Percentiles rank a stretch among this genome's conserved stretches.
phyloP scores from a whole-genome alignment of 176 grass and related monocot genomes.

The Canna indica region DNA sequence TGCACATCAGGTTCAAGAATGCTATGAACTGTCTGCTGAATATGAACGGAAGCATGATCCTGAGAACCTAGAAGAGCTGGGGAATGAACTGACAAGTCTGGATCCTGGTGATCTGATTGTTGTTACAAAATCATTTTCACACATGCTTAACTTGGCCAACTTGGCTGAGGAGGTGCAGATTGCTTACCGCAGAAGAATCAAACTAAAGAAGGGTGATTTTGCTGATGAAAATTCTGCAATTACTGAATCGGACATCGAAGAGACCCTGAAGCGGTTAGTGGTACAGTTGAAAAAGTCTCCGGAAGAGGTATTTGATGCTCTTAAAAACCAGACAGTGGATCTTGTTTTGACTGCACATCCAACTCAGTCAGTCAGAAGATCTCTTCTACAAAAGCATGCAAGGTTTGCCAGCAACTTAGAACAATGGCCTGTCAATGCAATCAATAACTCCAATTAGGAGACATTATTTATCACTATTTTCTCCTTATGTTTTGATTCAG shows the following conservation, averaged over 20 bases:
- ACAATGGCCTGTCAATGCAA: neutral
- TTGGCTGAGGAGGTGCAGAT: slow-evolving; percentile 97
- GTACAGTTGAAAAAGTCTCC: slow-evolving; percentile 61
- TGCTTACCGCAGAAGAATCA: slow-evolving; percentile 65
- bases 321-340: slow-evolving; percentile 81
- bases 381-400: slow-evolving; percentile 88
- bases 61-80: slow-evolving; percentile 57
- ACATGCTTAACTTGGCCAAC: slow-evolving; percentile 96
- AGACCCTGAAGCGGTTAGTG: slow-evolving; percentile 72
- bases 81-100: slow-evolving; percentile 50
- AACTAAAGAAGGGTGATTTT: slow-evolving; percentile 89
- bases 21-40: slow-evolving; percentile 77
- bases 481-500: neutral
- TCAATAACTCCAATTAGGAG: too few relatives aligned
- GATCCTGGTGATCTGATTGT: slow-evolving; percentile 82
- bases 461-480: neutral
- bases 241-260: slow-evolving; percentile 88
- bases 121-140: slow-evolving; percentile 70
- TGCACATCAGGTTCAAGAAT: slow-evolving; percentile 67
- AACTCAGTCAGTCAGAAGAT: slow-evolving; percentile 80
- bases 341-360: slow-evolving; percentile 90
- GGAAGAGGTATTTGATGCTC: slow-evolving; percentile 68
- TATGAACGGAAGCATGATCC: slow-evolving; percentile 62
- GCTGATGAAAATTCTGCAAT: slow-evolving; percentile 74
- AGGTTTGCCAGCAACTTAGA: slow-evolving; percentile 35